These are phyloP conservation scores for Scytalidium lignicola DNA, from an alignment of 2,329 filamentous ascomycete species.

Conservation along the genomic window DNA sequence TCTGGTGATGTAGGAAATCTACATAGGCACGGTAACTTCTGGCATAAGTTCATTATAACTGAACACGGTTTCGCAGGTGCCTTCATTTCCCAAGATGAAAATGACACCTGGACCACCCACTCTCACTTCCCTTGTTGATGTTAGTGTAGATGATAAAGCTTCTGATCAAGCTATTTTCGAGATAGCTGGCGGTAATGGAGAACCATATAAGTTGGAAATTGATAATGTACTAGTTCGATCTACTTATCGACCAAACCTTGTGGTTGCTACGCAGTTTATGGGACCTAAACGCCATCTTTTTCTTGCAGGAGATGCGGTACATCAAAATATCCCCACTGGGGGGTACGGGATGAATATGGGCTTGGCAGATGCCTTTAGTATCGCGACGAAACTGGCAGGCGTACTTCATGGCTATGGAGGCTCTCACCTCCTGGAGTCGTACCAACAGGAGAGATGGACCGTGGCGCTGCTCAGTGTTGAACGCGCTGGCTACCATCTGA, in stretches of 20 bases:
- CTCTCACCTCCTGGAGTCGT: slow-evolving; percentile 17
- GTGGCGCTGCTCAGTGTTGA: slow-evolving; percentile 22
- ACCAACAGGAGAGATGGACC: slow-evolving; percentile 20
- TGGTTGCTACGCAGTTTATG: slow-evolving; percentile 21
- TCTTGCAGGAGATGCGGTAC: slow-evolving; percentile 28
- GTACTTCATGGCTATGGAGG: slow-evolving; percentile 16
- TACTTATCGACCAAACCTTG: slow-evolving; percentile 25
- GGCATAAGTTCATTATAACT: slow-evolving; percentile 13
- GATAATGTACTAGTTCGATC: slow-evolving; percentile 29
- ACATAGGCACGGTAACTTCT: slow-evolving; percentile 12
- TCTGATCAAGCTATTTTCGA: slow-evolving; percentile 19
- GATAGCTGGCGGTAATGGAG: slow-evolving; percentile 16
- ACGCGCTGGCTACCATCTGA: slow-evolving; percentile 1
- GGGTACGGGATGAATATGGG: slow-evolving; percentile 31
- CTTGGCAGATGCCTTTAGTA: slow-evolving; percentile 25
- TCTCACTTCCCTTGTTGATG: slow-evolving; percentile 11
- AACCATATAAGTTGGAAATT: slow-evolving; percentile 22
- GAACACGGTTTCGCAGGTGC: slow-evolving; percentile 12
- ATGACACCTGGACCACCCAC: slow-evolving; percentile 29
- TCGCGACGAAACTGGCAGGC: slow-evolving; percentile 27
- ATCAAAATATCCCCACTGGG: slow-evolving; percentile 27
- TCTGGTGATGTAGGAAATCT: slow-evolving; percentile 10
- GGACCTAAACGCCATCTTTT: slow-evolving; percentile 14
- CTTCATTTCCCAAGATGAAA: slow-evolving; percentile 20
- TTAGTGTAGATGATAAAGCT: slow-evolving; percentile 14